Base-by-base conservation (phyloP, 495 filamentous ascomycete species). In the Penicillium fimorum region DNA sequence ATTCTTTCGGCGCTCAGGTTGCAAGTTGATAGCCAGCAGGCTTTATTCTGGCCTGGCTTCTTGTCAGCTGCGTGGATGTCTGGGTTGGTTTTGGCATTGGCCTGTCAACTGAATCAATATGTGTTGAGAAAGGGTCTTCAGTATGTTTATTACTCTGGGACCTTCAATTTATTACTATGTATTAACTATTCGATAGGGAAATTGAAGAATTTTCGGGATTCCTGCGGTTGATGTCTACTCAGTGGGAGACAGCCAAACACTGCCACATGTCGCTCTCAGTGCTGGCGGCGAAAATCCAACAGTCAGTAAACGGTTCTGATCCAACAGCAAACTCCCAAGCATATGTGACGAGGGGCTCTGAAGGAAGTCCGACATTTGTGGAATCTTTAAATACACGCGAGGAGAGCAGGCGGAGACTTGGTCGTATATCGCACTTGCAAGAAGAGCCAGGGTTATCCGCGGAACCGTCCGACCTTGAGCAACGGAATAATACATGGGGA, bases 1-100 rank as follows among this genome's bases (percentile, higher is more conserved):
- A 76, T 76, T 42, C 58, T 76, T 27, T 55, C 67, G 8, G 70
- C 69, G 8, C 57, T 76, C 18, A 66, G 61, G 24, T 47, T 58
- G 0, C 73, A 76, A 45, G 58, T 64, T n/a, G 57, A 66, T 35
- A 57, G 59, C 20, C 49, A 47, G 3, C 70, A 76, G 45, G 58
- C 69, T n/a, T 46, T 76, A 2, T 76, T 76, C 56, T 75, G 73
- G 73, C 73, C 73, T 0, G 72, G 72, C 0, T 72, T 75, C 27
- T 47, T 76, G 1, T 73, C 70, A 2, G 73, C 73, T 1, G 72
- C 73, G 0, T 76, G 71, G 64, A 76, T 76, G 73, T 68, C 72
- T 0, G 73, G 72, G 11, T 55, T 76, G 5, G 66, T 76, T 0
- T 58, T 76, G 44, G 73, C 73, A 12, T 75, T 75, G 53, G 72